A percentile compares a stretch with the other conserved stretches of the same genome.
phyloP scores from a whole-genome alignment of 805 yeast species.

The Pichia cabralensis region DNA sequence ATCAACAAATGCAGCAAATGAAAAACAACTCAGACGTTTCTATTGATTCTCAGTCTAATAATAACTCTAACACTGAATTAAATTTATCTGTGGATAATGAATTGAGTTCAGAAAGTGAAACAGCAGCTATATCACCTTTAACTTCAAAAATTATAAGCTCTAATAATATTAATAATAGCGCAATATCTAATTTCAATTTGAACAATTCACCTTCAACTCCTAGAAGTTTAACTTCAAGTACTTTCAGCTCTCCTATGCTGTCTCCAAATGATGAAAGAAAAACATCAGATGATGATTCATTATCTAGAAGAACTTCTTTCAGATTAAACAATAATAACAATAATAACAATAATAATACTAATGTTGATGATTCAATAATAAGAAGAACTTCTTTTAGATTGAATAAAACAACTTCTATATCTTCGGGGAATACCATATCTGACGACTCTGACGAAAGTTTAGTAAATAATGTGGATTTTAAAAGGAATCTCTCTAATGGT shows the following conservation, averaged over 20 bases:
- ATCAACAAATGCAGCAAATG: conserved; percentile 22
- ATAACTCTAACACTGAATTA: too few relatives aligned
- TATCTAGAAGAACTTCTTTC: conserved; percentile 14
- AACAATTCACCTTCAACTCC: conserved; percentile 16
- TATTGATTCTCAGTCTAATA: neutral
- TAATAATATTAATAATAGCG: neutral
- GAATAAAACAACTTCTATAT: conserved; percentile 1
- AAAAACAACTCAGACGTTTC: too few relatives aligned
- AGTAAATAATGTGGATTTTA: too few relatives aligned
- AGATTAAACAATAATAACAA: conserved; percentile 4
- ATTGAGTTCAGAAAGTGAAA: too few relatives aligned
- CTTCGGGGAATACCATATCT: conserved; percentile 1
- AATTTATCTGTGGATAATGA: too few relatives aligned
- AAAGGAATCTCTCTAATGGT: too few relatives aligned
- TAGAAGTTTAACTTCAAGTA: conserved; percentile 10
- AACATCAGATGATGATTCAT: too few relatives aligned
- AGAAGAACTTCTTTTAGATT: conserved; percentile 15
- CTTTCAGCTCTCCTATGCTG: conserved; percentile 11
- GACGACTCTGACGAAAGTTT: conserved; percentile 6
- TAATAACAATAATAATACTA: neutral
- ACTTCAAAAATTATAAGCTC: neutral
- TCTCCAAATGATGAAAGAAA: conserved; percentile 12
- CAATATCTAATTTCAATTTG: too few relatives aligned
- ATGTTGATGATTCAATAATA: conserved; percentile 7
- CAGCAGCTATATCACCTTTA: conserved; percentile 1